A percentile compares a stretch with the other conserved stretches of the same genome.
phyloP scores from a whole-genome alignment of 202 grass and related monocot genomes.

The Eragrostis tef region DNA sequence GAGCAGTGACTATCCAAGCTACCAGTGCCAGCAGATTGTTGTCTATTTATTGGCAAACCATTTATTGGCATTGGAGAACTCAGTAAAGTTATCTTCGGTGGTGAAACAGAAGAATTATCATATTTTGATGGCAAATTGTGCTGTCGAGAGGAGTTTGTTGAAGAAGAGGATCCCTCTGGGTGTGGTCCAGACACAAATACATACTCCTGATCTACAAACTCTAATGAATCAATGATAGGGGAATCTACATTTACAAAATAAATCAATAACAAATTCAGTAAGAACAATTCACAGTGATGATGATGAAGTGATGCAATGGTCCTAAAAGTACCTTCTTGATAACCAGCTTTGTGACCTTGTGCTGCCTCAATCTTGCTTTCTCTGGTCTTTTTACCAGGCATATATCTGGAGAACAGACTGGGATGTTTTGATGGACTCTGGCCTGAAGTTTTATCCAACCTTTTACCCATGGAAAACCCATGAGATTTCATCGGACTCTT shows the following conservation, averaged over 20 bases:
- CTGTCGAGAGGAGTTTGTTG: constrained; percentile 56
- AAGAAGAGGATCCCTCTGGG: constrained; percentile 67
- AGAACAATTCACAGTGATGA: constrained; percentile 38
- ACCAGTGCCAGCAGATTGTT: constrained; percentile 55
- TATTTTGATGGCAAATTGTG: constrained; percentile 64
- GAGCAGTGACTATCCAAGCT: constrained; percentile 76
- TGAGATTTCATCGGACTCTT: constrained; percentile 57
- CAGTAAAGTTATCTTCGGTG: constrained; percentile 58
- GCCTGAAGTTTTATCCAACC: constrained; percentile 59
- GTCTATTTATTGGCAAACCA: constrained; percentile 56
- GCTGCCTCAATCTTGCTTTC: constrained; percentile 55
- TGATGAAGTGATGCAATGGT: constrained; percentile 4
- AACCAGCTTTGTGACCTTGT: constrained; percentile 45
- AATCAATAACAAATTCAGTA: constrained; percentile 56
- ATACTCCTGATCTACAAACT: constrained; percentile 98
- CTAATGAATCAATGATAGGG: constrained; percentile 79
- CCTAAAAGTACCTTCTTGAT: constrained; percentile 79
- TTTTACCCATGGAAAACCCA: constrained; percentile 52
- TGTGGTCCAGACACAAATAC: constrained; percentile 79
- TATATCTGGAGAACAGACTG: constrained; percentile 66
- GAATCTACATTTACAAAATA: constrained; percentile 70
- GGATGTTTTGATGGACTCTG: constrained; percentile 67
- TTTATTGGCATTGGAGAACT: constrained; percentile 90
- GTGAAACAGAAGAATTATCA: constrained; percentile 62
- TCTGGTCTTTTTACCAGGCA: constrained; percentile 54